These are phyloP conservation scores for Sphagnum magellanicum DNA, from an alignment of 228 moss, liverwort and hornwort genomes.

Conservation along the genomic window DNA sequence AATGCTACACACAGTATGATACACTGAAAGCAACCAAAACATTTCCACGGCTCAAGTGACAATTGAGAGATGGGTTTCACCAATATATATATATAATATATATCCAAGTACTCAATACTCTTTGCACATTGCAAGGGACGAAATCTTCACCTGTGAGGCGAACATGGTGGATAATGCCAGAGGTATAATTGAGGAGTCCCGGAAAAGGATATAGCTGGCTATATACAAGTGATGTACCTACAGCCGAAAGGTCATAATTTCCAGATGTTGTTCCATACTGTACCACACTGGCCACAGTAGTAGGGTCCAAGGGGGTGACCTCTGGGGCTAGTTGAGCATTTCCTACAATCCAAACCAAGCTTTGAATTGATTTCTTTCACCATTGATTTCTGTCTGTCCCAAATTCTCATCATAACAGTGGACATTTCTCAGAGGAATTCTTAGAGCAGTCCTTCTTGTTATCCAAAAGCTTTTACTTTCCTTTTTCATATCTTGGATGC, in stretches of 20 bases:
- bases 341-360: conserved; percentile 20
- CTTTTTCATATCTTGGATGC: too few species aligned
- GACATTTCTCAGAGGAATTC: too few species aligned
- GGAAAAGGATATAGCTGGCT: conserved; percentile 62
- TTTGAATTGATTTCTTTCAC: too few species aligned
- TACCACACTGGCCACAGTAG: conserved; percentile 47
- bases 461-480: too few species aligned
- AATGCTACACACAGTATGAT: too few species aligned
- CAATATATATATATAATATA: too few species aligned
- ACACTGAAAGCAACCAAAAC: too few species aligned
- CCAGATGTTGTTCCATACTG: conserved; percentile 44
- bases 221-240: conserved; percentile 48
- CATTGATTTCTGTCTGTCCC: too few species aligned
- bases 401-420: too few species aligned
- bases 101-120: background rate
- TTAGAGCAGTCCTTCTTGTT: too few species aligned
- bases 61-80: too few species aligned
- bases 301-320: conserved; percentile 55
- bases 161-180: conserved; percentile 70
- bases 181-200: conserved; percentile 68
- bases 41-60: too few species aligned
- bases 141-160: conserved; percentile 46
- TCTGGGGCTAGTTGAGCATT: conserved; percentile 47
- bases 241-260: conserved; percentile 11
- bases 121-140: background rate